phyloP scores from a whole-genome alignment of 2,329 filamentous ascomycete genomes.

The Aspergillaceae sp. region DNA sequence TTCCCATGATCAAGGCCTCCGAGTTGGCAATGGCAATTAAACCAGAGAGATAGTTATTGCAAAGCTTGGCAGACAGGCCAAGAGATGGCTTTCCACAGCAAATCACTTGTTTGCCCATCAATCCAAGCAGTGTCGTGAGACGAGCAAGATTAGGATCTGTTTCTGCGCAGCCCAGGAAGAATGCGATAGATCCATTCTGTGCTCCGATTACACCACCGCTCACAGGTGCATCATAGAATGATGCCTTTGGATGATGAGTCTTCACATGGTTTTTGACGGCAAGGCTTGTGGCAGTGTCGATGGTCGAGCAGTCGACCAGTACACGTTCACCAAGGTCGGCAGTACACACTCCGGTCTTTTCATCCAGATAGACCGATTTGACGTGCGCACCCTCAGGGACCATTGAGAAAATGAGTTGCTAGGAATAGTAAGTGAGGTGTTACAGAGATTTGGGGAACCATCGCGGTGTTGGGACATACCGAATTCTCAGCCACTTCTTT shows the following conservation, averaged over 20 bases:
- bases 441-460: background rate
- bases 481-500: background rate
- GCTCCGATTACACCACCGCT: slow-evolving; percentile 48
- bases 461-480: background rate
- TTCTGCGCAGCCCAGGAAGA: slow-evolving; percentile 43
- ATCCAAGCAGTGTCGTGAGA: slow-evolving; percentile 37
- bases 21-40: slow-evolving; percentile 51
- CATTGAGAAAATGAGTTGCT: slow-evolving; percentile 47
- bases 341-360: slow-evolving; percentile 35
- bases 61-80: slow-evolving; percentile 51
- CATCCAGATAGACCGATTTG: slow-evolving; percentile 43
- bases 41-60: slow-evolving; percentile 54
- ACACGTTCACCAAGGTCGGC: slow-evolving; percentile 38
- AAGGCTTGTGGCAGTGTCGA: slow-evolving; percentile 46
- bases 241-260: slow-evolving; percentile 31
- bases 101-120: slow-evolving; percentile 49
- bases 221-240: slow-evolving; percentile 48
- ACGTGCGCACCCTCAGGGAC: slow-evolving; percentile 47
- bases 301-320: slow-evolving; percentile 49
- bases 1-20: slow-evolving; percentile 54
- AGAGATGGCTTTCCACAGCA: slow-evolving; percentile 49
- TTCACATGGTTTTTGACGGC: slow-evolving; percentile 35
- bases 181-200: slow-evolving; percentile 43
- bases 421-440: background rate
- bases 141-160: slow-evolving; percentile 36